Evolutionary conservation across 495 filamentous ascomycete species (phyloP).

Genomic region (Tuber magnatum): DNA sequence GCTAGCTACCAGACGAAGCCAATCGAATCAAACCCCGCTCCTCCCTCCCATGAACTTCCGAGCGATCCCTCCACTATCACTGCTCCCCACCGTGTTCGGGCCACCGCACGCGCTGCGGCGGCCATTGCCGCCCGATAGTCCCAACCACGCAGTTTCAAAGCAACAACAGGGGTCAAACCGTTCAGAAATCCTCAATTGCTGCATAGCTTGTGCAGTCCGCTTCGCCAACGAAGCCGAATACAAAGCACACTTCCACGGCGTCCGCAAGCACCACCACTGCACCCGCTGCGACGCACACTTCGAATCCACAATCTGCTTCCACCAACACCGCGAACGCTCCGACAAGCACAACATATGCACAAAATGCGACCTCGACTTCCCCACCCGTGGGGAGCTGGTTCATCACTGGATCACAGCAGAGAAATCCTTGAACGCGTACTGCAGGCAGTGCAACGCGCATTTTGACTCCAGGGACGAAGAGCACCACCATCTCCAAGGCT

Average conservation of each 20-base stretch:
- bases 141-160: slow-evolving; percentile 10
- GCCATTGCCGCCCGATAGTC: slow-evolving; percentile 13
- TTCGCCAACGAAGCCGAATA: slow-evolving; percentile 14
- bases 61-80: slow-evolving; percentile 7
- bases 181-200: slow-evolving; percentile 19
- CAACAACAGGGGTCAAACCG: slow-evolving; percentile 19
- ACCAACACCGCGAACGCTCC: slow-evolving; percentile 14
- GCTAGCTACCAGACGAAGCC: slow-evolving; percentile 1
- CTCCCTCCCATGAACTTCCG: slow-evolving; percentile 24
- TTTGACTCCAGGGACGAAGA: slow-evolving; percentile 14
- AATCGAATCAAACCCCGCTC: slow-evolving; percentile 14
- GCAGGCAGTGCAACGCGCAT: slow-evolving; percentile 20
- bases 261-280: slow-evolving; percentile 20
- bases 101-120: slow-evolving; percentile 10
- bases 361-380: slow-evolving; percentile 21
- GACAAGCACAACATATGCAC: slow-evolving; percentile 22
- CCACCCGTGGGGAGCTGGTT: slow-evolving; percentile 16
- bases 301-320: slow-evolving; percentile 8
- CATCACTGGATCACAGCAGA: slow-evolving; percentile 18
- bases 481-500: slow-evolving; percentile 22
- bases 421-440: slow-evolving; percentile 17
- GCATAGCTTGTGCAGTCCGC: slow-evolving; percentile 18
- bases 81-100: slow-evolving; percentile 19
- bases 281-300: slow-evolving; percentile 31
- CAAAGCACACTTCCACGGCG: slow-evolving; percentile 14